Evolutionary conservation across 2,329 filamentous ascomycete species (phyloP).

Genomic region (Triangularia setosa): DNA sequence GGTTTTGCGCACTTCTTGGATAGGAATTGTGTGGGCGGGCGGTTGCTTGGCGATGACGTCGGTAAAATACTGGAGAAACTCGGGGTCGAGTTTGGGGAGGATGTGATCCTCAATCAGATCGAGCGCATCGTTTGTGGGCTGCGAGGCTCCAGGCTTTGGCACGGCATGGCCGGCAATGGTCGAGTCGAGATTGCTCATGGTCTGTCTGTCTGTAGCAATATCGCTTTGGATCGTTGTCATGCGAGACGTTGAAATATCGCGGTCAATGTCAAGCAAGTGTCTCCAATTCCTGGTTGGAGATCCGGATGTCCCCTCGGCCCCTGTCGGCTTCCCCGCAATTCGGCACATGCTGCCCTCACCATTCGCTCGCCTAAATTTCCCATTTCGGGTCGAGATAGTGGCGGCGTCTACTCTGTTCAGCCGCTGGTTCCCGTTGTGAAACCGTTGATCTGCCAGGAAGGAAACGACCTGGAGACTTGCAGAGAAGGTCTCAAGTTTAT

Average conservation of each 20-base stretch:
- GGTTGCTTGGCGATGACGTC: constrained; percentile 23
- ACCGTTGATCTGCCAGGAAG: not conserved
- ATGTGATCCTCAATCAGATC: constrained; percentile 24
- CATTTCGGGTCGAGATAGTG: not conserved
- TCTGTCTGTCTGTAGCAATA: not conserved
- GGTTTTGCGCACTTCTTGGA: constrained; percentile 31
- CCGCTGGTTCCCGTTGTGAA: not conserved
- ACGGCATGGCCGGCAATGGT: constrained; percentile 6
- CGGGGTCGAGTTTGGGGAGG: constrained; percentile 31
- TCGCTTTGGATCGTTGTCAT: not conserved
- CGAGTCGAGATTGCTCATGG: constrained; percentile 10
- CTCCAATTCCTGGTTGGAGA: not conserved
- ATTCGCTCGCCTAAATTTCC: not conserved
- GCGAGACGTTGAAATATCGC: not conserved
- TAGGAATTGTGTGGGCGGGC: constrained; percentile 24
- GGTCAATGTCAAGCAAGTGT: not conserved
- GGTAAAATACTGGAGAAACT: constrained; percentile 29
- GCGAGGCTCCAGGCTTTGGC: not conserved
- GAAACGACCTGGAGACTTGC: not conserved
- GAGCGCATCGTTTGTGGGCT: not conserved
- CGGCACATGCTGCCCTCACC: not conserved
- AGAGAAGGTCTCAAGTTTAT: not conserved
- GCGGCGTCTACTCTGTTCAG: not conserved
- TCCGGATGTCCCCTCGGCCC: not conserved
- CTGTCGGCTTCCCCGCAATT: not conserved